Evolutionary conservation across 176 grass and related monocot species (phyloP), one percentile per base, ranked within the genome.

Genomic region (Triticum dicoccoides): DNA sequence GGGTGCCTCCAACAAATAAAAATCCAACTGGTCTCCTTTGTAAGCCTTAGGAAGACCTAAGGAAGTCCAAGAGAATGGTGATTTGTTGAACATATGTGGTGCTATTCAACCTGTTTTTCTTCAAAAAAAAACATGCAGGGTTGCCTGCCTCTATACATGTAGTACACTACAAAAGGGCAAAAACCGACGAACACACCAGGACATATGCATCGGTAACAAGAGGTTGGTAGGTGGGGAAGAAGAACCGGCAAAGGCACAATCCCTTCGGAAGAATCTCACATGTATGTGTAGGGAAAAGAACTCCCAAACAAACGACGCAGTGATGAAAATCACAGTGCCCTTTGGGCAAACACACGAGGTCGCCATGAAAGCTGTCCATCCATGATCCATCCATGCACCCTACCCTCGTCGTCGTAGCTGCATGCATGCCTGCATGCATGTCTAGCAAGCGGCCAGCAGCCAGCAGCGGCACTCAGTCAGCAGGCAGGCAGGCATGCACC

Each of bases 191-290:
- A 21, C 42, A 24, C 44, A 34, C 30, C 54, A 58, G 0, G 33
- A 41, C 18, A 39, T 13, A 8, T 1, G 11, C n/a, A 32, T 18
- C 34, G 21, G 59, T 24, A 56, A 20, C 6, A 33, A 59, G 34
- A 82, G 32, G 34, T 14, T 14, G 80, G 10, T 14, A 21, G 63
- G 34, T 13, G 4, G 76, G 4, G n/a, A 65, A 73, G n/a, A 65
- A 73, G 23, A 25, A 32, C 17, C 25, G 13, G 11, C 12, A 68
- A 76, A 81, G 18, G 62, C 70, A 39, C 62, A 77, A 82, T 29
- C 83, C 18, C 54, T 52, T 64, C 17, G 14, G 41, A 84, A 65
- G 87, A 73, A 82, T 81, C 78, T 69, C 83, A 69, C 61, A 59
- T 45, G 44, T 21, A 6, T 0, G 11, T 68, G 83, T 71, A 49